Base-by-base conservation (phyloP, 345 rosid species). In the Moringa oleifera region DNA sequence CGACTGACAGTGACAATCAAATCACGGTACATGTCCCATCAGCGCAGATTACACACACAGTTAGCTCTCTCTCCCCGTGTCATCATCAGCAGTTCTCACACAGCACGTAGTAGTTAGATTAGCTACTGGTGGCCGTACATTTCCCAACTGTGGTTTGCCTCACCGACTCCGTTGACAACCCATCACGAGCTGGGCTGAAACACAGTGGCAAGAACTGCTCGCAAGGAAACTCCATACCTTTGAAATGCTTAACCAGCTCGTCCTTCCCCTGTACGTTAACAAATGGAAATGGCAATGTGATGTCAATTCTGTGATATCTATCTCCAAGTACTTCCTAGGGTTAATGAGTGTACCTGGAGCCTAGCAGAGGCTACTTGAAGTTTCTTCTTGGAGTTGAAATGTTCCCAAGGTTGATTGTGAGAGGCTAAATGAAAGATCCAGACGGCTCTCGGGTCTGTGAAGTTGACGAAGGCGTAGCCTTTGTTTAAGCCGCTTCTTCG, bases 401-500 rank as follows among this genome's bases (percentile, higher is more conserved):
- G 71, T 11, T 59, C 53, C 98, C 98, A 91, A 6, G 50, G 49
- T 65, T 57, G 75, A 20, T 68, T 16, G 28, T 83, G 59, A n/a
- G 73, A 55, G 12, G 83, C 70, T 1, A 19, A 24, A n/a, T 70
- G 56, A 60, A 91, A 83, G 73, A 64, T 88, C 66, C 68, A 65
- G 18, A 77, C 91, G 0, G 88, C 87, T 72, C 56, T 63, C 36
- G 84, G 77, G 49, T 69, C 58, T 15, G 96, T 81, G 66, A 91
- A 88, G 73, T 91, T 88, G 9, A 88, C 96, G 55, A 91, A 90
- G 2, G 93, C 96, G 64, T 82, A 90, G 11, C 97, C 97, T 53
- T 85, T 82, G 75, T 90, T 90, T 45, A 72, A 66, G 2, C 66
- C 25, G 23, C 60, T 79, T 24, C 95, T 90, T 41, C 12, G 47